These are phyloP conservation scores for Parietichytrium sp. DNA, from an alignment of 108 stramenopile species.

Conservation along the genomic window DNA sequence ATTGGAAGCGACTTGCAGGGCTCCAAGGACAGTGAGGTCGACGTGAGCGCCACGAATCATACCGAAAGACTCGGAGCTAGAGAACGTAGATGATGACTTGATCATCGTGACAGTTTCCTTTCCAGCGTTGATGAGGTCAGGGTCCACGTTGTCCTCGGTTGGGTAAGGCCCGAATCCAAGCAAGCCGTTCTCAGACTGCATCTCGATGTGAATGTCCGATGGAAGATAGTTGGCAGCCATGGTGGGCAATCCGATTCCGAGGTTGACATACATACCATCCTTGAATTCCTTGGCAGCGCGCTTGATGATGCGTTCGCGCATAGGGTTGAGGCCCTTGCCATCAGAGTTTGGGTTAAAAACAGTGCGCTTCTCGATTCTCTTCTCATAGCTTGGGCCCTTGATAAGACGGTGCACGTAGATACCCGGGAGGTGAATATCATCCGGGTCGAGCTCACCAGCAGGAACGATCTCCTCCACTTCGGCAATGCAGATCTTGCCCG, in stretches of 20 bases:
- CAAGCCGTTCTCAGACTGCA: constrained; percentile 88
- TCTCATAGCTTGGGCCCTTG: constrained; percentile 71
- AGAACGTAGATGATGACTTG: constrained; percentile 73
- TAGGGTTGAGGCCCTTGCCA: constrained; percentile 50
- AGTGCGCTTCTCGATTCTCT: constrained; percentile 75
- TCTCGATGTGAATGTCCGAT: constrained; percentile 76
- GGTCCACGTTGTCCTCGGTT: constrained; percentile 65
- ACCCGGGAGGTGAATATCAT: constrained; percentile 82
- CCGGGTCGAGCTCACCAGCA: constrained; percentile 77
- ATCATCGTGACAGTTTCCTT: constrained; percentile 84
- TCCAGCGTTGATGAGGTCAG: constrained; percentile 86
- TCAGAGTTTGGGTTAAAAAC: constrained; percentile 34
- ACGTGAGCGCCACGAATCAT: constrained; percentile 90
- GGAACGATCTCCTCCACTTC: constrained; percentile 85
- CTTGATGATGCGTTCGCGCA: constrained; percentile 74
- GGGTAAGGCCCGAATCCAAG: constrained; percentile 84
- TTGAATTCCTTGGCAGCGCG: constrained; percentile 84
- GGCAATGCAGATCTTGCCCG: constrained; percentile 75
- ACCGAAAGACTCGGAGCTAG: constrained; percentile 74
- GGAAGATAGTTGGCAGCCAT: constrained; percentile 80
- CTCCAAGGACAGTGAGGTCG: constrained; percentile 86
- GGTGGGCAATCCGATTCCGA: constrained; percentile 84
- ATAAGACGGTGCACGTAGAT: constrained; percentile 83
- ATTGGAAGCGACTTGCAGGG: constrained; percentile 75
- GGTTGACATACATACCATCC: constrained; percentile 91